Percentiles rank a stretch among this genome's conserved stretches.
Evolutionary conservation across 2,329 filamentous ascomycete genomes (phyloP).

Genomic region (Fusarium subtropicale): DNA sequence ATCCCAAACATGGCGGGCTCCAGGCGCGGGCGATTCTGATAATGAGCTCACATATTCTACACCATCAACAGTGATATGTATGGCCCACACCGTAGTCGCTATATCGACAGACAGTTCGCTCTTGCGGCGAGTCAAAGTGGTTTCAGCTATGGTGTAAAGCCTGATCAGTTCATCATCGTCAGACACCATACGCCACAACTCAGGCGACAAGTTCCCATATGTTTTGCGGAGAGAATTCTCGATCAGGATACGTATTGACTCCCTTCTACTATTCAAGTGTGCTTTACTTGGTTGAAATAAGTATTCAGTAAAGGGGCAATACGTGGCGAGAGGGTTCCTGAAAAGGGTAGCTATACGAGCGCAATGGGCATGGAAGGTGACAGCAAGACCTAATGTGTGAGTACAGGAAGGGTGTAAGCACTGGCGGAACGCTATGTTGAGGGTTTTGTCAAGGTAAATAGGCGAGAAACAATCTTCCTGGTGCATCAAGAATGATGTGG

Average conservation of each 20-base stretch:
- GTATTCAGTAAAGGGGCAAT: not conserved
- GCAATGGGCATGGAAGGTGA: conserved; percentile 11
- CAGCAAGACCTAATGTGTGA: not conserved
- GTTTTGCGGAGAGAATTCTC: not conserved
- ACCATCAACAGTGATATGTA: conserved; percentile 17
- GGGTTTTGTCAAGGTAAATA: not conserved
- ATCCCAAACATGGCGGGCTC: not conserved
- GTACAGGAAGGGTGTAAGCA: not conserved
- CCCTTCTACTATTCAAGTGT: not conserved
- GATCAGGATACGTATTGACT: not conserved
- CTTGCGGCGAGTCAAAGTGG: not conserved
- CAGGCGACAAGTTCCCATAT: conserved; percentile 6
- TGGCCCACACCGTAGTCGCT: not conserved
- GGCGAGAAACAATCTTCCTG: not conserved
- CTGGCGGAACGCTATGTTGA: not conserved
- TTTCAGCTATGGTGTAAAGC: conserved; percentile 7
- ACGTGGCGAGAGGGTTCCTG: not conserved
- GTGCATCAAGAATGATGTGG: not conserved
- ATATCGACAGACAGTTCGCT: not conserved
- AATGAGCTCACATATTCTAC: conserved; percentile 12
- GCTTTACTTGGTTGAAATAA: not conserved
- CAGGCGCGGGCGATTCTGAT: not conserved
- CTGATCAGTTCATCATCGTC: conserved; percentile 3
- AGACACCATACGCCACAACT: conserved; percentile 15
- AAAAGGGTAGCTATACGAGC: not conserved